phyloP scores from a whole-genome alignment of 768 basidiomycete genomes.

The Kwoniella shandongensis region DNA sequence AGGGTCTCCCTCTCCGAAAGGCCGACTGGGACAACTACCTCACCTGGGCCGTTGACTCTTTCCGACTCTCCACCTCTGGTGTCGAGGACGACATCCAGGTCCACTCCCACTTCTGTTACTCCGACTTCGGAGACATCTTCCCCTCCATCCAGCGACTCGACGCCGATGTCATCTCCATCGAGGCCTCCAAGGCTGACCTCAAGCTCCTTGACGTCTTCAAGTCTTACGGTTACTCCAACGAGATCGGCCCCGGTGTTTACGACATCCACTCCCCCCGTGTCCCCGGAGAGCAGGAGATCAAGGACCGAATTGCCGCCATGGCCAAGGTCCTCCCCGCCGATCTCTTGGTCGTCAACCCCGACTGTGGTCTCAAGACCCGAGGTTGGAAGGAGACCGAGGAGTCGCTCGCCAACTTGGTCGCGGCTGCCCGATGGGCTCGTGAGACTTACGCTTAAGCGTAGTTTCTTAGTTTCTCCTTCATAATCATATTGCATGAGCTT shows the following conservation, averaged over 20 bases:
- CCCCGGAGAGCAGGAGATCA: slow-evolving; percentile 87
- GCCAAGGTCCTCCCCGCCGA: slow-evolving; percentile 75
- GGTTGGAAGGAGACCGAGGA: slow-evolving; percentile 97
- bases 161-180: slow-evolving; percentile 98
- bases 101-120: slow-evolving; percentile 78
- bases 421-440: slow-evolving; percentile 91
- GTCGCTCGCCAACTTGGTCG: slow-evolving; percentile 81
- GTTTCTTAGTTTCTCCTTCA: slow-evolving; percentile 3
- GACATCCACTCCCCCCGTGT: slow-evolving; percentile 99
- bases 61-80: slow-evolving; percentile 95
- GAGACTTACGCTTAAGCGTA: slow-evolving; percentile 67
- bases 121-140: slow-evolving; percentile 99
- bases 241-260: slow-evolving; percentile 95
- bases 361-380: slow-evolving; percentile 98
- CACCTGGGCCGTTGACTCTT: slow-evolving; percentile 97
- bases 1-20: slow-evolving; percentile 95
- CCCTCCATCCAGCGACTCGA: slow-evolving; percentile 93
- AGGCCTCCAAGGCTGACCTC: slow-evolving; percentile 98
- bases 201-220: slow-evolving; percentile 95
- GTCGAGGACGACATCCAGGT: slow-evolving; percentile 91
- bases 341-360: slow-evolving; percentile 90
- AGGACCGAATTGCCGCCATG: slow-evolving; percentile 83
- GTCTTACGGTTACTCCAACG: slow-evolving; percentile 90
- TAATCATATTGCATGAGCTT: slow-evolving; percentile 32
- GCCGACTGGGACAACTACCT: slow-evolving; percentile 96